Evolutionary conservation across 352 stramenopile species (phyloP), one percentile per base, ranked within the genome.

Genomic region (Discostella stelligera): DNA sequence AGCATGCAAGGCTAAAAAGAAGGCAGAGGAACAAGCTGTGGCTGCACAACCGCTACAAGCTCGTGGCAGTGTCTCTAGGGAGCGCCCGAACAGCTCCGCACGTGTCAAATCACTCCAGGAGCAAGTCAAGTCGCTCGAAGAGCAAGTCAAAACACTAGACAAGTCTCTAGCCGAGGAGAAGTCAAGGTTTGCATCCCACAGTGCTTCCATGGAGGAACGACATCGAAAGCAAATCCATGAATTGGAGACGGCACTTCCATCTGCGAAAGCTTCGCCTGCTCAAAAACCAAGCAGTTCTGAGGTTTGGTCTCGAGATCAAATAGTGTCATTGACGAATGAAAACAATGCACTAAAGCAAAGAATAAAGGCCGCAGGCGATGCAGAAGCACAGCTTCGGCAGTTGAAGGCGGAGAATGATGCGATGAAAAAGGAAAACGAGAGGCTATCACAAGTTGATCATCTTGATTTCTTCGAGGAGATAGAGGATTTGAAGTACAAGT

Each of bases 401-500:
- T 20, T 70, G 23, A 66, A 61, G n/a, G 48, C 27, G 1, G 66
- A 80, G n/a, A 80, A 74, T 30, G 50, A 67, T 7, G 16, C 37
- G 10, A 11, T 84, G 9, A 41, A 46, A 20, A 74, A 77, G 60
- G 77, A 84, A 30, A 84, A 84, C 54, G 63, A 78, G 53, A 8
- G 65, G 59, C 54, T 80, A 41, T 63, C 66, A n/a, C 49, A 58
- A 41, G 50, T 80, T 65, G 64, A 80, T 66, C 66, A 75, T 50
- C 66, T 85, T 30, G 64, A 79, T 50, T 79, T 85, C 18, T 81
- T 85, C 66, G 78, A 85, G 46, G 72, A 81, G 56, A 75, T 85
- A 37, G 75, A 84, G 68, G 71, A 80, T 44, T 70, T 84, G 67
- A 84, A 80, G 44, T 78, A 75, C 50, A 80, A 80, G 67, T 84